These are phyloP conservation scores for Solanum megistacrolobum DNA, from an alignment of 257 asterid species.

Conservation along the genomic window DNA sequence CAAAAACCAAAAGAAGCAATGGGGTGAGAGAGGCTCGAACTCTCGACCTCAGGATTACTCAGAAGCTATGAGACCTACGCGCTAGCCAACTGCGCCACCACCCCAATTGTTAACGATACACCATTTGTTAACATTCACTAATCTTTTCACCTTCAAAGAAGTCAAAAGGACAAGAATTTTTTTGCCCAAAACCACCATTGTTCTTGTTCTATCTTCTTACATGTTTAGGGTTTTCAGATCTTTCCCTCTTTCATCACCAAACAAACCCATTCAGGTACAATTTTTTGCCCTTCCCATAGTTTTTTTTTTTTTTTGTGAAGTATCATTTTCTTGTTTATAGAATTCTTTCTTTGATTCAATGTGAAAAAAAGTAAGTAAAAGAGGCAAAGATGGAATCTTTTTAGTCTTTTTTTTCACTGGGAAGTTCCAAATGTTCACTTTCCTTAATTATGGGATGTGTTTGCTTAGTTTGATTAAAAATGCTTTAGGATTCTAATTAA, in stretches of 20 bases:
- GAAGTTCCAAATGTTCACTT: not conserved
- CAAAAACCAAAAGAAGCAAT: not conserved
- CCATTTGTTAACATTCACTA: rapidly evolving
- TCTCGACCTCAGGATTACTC: constrained; percentile 94
- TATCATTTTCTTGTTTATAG: not conserved
- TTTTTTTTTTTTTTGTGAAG: not conserved
- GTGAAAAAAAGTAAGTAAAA: not conserved
- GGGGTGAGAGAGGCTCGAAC: constrained; percentile 98
- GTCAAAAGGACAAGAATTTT: not conserved
- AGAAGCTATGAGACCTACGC: constrained; percentile 97
- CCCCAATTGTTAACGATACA: not conserved
- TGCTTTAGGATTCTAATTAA: not conserved
- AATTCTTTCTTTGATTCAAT: not conserved
- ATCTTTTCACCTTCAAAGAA: not conserved
- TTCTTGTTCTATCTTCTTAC: not conserved
- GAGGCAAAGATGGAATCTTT: not conserved
- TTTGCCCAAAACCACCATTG: not conserved
- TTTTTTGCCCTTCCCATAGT: not conserved
- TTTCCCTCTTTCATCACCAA: not conserved
- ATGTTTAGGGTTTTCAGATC: not conserved
- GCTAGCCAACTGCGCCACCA: constrained; percentile 99
- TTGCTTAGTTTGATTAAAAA: not conserved
- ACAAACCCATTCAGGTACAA: not conserved
- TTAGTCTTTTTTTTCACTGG: not conserved
- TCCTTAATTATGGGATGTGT: not conserved